Conservation (phyloP, 75 land plant species). For the Picea sitchensis region DNA sequence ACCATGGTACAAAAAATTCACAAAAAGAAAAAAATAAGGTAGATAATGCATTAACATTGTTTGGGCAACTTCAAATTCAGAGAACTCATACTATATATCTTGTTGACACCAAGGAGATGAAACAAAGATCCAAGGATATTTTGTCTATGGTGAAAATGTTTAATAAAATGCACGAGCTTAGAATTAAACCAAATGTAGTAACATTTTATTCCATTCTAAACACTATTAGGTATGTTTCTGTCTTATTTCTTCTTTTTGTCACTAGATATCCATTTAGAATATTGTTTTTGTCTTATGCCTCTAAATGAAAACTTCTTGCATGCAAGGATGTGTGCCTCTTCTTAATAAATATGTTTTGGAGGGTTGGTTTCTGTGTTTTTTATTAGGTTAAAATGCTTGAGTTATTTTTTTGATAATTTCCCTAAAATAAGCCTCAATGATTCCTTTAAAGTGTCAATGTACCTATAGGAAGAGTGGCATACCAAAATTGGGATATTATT, state of each 20-base stretch:
- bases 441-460: too few species aligned
- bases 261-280: neutral
- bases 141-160: constrained; percentile 68
- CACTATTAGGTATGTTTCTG: constrained; percentile 79
- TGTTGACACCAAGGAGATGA: constrained; percentile 15
- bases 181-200: constrained; percentile 91
- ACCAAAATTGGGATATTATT: too few species aligned
- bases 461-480: too few species aligned
- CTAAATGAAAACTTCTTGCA: neutral
- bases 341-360: neutral
- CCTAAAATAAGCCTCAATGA: neutral
- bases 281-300: neutral
- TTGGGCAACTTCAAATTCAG: constrained; percentile 30
- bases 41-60: neutral
- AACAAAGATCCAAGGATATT: constrained; percentile 31
- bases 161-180: constrained; percentile 76
- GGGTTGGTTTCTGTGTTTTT: neutral
- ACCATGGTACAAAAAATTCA: neutral
- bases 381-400: neutral
- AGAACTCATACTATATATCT: constrained; percentile 14
- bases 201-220: constrained; percentile 95
- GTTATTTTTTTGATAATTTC: neutral
- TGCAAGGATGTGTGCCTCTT: neutral
- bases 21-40: neutral
- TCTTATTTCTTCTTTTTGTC: neutral